Percentiles rank a stretch among this genome's conserved stretches.
phyloP scores from a whole-genome alignment of 371 early-diverging fungal genomes.

The Mucor racemosus region DNA sequence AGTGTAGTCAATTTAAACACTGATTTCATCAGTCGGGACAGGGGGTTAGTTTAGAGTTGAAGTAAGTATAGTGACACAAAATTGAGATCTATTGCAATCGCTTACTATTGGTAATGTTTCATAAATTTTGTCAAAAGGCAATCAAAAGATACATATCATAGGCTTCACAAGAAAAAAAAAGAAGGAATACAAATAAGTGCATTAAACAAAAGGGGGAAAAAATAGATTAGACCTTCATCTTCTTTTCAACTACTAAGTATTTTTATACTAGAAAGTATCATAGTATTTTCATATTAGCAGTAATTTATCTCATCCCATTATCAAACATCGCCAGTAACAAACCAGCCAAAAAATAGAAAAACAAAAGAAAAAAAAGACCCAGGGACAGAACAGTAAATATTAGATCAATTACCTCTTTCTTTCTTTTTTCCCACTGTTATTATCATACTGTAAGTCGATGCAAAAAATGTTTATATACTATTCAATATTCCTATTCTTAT shows the following conservation, averaged over 20 bases:
- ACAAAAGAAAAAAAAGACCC: slow-evolving; percentile 10
- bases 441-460: not conserved
- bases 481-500: not conserved
- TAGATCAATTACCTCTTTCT: slow-evolving; percentile 1
- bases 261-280: too few relatives aligned
- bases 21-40: not conserved
- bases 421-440: slow-evolving; percentile 5
- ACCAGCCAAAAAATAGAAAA: not conserved
- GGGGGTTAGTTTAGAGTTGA: slow-evolving; percentile 25
- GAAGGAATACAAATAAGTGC: not conserved
- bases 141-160: slow-evolving; percentile 25
- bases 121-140: slow-evolving; percentile 20
- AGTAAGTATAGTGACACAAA: slow-evolving; percentile 18
- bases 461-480: too few relatives aligned
- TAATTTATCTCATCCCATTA: not conserved
- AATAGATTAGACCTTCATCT: not conserved
- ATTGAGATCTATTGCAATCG: slow-evolving; percentile 6
- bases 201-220: slow-evolving; percentile 5
- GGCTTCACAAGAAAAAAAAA: slow-evolving; percentile 17
- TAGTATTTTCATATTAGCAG: not conserved
- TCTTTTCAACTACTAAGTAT: not conserved
- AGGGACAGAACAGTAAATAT: slow-evolving; percentile 5
- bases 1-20: not conserved
- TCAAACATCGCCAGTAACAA: slow-evolving; percentile 8
- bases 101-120: slow-evolving; percentile 34